These are phyloP conservation scores for Galerina sulciceps DNA, from an alignment of 768 basidiomycete genomes.

Conservation along the genomic window DNA sequence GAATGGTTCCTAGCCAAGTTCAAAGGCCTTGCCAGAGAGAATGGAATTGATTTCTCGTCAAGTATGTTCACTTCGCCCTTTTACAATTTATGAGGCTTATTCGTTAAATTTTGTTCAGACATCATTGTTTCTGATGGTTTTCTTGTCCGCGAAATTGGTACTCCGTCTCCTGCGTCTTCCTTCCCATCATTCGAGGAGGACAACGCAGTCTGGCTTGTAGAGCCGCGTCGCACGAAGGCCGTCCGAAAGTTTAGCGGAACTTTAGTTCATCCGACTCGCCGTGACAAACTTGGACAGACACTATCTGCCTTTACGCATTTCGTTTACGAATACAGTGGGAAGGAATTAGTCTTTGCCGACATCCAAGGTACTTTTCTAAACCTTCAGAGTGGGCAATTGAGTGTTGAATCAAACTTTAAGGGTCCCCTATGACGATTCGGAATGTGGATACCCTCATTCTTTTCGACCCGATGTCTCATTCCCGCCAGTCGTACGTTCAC, in stretches of 20 bases:
- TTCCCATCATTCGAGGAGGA: background rate
- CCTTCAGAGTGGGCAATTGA: background rate
- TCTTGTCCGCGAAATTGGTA: constrained; percentile 3
- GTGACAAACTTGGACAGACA: constrained; percentile 11
- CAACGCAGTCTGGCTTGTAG: constrained; percentile 13
- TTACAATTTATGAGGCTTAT: background rate
- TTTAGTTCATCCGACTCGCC: constrained; percentile 9
- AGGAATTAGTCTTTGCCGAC: constrained; percentile 15
- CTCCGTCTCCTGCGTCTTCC: constrained; percentile 2
- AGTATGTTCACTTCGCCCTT: background rate
- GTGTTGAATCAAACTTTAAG: background rate
- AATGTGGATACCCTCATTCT: constrained; percentile 8
- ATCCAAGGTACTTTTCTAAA: constrained; percentile 13
- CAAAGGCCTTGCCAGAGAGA: background rate
- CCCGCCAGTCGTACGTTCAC: constrained; percentile 3
- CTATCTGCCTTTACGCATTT: constrained; percentile 13
- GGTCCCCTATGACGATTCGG: constrained; percentile 5
- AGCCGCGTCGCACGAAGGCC: constrained; percentile 12
- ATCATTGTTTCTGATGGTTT: constrained; percentile 8
- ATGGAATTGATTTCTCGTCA: background rate
- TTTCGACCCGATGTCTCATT: constrained; percentile 15
- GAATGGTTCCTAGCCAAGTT: constrained; percentile 10
- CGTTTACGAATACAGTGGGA: constrained; percentile 12
- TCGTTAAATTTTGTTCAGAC: too few relatives aligned
- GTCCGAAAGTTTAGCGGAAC: constrained; percentile 15